Base-by-base conservation (phyloP, 2,329 filamentous ascomycete genomes). In the Microdochium nivale region DNA sequence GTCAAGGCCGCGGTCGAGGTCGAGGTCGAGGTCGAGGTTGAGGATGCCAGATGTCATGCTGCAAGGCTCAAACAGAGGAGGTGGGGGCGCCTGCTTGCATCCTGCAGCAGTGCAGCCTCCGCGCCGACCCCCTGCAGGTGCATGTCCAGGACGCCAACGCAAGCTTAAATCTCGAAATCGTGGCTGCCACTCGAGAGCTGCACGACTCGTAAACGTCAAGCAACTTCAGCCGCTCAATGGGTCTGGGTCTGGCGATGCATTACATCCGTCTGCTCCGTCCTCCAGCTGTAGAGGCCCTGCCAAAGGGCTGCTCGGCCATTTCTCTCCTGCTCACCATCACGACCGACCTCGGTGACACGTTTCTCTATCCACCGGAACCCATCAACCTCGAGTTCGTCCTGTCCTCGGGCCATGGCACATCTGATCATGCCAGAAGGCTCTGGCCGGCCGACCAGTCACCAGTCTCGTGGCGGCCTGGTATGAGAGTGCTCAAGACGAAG, bases 271-370 rank as follows among this genome's bases (percentile, higher is more conserved):
- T 81, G 4, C 65, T 81, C 30, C 70, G 78, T 14, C 68, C 74
- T 2, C 75, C 74, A 2, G 68, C 67, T 56, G 60, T 76, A 46
- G 60, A 57, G 24, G 50, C 53, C n/a, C 49, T 43, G 44, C 54
- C 48, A 49, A 58, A 49, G 23, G 52, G 55, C 13, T 53, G 51
- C 35, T 59, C 53, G 53, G 56, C 47, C 56, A 56, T 53, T 56
- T 66, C 58, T 19, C 59, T 82, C 3, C 67, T 79, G 1, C 65
- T 83, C 54, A 75, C 77, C 53, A 73, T 83, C 56, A 80, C 77
- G 11, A 82, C 78, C 13, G 79, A 83, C 53, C 69, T 82, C 1
- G 77, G 79, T 30, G 79, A 83, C 58, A 69, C 76, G 0, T 79
- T 79, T 49, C 70, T 82, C 11, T 65, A 58, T n/a, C 73, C 75